Percentiles rank a stretch among this genome's conserved stretches.
Conservation (phyloP, 2,329 filamentous ascomycete genomes). For the Talaromyces piceae region DNA sequence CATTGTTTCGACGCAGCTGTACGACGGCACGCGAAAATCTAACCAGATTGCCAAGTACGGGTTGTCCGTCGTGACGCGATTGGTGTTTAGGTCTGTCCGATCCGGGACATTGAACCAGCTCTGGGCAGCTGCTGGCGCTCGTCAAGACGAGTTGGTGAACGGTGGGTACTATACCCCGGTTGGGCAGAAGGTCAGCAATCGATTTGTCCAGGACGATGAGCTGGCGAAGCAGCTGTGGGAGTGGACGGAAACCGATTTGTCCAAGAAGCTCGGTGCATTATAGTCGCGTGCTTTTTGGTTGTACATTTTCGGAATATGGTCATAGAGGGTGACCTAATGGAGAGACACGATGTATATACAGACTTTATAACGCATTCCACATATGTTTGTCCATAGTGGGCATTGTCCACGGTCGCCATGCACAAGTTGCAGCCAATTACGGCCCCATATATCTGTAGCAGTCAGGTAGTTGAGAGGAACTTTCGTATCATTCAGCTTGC, state of each 20-base stretch:
- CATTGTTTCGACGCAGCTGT: slow-evolving; percentile 36
- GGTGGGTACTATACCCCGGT: slow-evolving; percentile 38
- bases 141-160: slow-evolving; percentile 24
- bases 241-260: slow-evolving; percentile 30
- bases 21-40: slow-evolving; percentile 22
- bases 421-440: not conserved
- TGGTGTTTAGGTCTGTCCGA: slow-evolving; percentile 25
- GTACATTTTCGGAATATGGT: not conserved
- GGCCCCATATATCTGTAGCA: too few relatives aligned
- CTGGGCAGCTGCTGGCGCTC: slow-evolving; percentile 32
- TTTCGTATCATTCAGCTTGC: not conserved
- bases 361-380: too few relatives aligned
- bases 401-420: too few relatives aligned
- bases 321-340: not conserved
- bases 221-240: slow-evolving; percentile 35
- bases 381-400: too few relatives aligned
- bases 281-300: not conserved
- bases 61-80: slow-evolving; percentile 14
- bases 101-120: slow-evolving; percentile 36
- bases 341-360: not conserved
- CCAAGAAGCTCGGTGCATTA: not conserved
- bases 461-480: too few relatives aligned
- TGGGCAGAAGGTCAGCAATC: slow-evolving; percentile 24
- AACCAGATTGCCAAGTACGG: slow-evolving; percentile 19
- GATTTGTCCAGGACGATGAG: slow-evolving; percentile 24